Evolutionary conservation across 164 flowering plant species (phyloP).

Genomic region (Chimonanthus salicifolius): DNA sequence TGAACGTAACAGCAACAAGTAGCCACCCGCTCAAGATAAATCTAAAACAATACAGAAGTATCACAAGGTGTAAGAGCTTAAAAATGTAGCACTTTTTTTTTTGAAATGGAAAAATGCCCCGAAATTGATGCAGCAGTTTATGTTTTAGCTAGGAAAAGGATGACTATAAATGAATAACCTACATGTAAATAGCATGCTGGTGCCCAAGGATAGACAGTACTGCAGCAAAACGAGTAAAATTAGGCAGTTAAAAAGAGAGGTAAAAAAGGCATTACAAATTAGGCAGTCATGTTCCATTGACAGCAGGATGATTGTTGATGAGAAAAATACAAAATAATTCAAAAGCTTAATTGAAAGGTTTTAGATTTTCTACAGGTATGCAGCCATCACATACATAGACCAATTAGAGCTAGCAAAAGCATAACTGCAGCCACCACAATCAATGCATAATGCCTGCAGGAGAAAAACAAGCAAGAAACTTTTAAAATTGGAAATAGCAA

Average conservation of each 20-base stretch:
- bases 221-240: slow-evolving; percentile 29
- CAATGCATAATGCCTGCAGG: slow-evolving; percentile 61
- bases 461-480: slow-evolving; percentile 5
- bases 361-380: neutral
- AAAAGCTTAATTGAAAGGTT: too few relatives aligned
- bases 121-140: neutral
- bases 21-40: slow-evolving; percentile 88
- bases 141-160: too few relatives aligned
- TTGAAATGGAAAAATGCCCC: too few relatives aligned
- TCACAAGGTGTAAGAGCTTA: too few relatives aligned
- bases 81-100: too few relatives aligned
- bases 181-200: slow-evolving; percentile 70
- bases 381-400: slow-evolving; percentile 53
- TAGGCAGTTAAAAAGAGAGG: too few relatives aligned
- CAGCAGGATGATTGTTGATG: too few relatives aligned
- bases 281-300: neutral
- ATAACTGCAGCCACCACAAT: slow-evolving; percentile 71
- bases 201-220: slow-evolving; percentile 71
- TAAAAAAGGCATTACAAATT: neutral
- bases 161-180: slow-evolving; percentile 18
- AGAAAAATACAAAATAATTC: too few relatives aligned
- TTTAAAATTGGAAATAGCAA: slow-evolving; percentile 3
- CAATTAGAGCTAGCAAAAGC: slow-evolving; percentile 76
- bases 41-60: slow-evolving; percentile 25
- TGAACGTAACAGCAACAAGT: slow-evolving; percentile 75